Percentiles rank a stretch among this genome's conserved stretches.
Evolutionary conservation across 2,329 filamentous ascomycete species (phyloP).

Genomic region (Parasarocladium wereldwijsianum): DNA sequence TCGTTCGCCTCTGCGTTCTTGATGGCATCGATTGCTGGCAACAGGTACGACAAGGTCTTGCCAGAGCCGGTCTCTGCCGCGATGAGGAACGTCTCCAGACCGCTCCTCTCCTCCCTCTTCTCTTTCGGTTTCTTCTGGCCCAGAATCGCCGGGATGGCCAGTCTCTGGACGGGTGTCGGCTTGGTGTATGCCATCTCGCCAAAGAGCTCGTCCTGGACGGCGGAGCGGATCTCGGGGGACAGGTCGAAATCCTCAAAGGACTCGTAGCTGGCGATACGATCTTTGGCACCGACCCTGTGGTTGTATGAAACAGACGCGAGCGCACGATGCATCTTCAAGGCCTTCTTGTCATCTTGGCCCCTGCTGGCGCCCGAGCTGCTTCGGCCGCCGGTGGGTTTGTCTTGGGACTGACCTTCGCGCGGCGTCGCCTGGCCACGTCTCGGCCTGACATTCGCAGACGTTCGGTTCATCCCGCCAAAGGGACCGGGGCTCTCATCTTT

Average conservation of each 20-base stretch:
- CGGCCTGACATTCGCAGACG: conserved; percentile 24
- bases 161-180: conserved; percentile 78
- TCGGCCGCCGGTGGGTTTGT: no score
- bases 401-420: no score
- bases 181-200: conserved; percentile 58
- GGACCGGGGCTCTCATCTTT: conserved; percentile 30
- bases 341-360: conserved; percentile 39
- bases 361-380: conserved; percentile 7
- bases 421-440: no score
- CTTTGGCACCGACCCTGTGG: conserved; percentile 37
- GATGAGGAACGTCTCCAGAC: conserved; percentile 49
- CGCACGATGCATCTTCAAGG: conserved; percentile 84
- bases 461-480: conserved; percentile 42
- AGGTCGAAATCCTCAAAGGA: conserved; percentile 72
- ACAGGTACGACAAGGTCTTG: conserved; percentile 85
- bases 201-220: conserved; percentile 59
- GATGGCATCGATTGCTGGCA: conserved; percentile 72
- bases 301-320: conserved; percentile 66
- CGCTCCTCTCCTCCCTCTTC: conserved; percentile 21
- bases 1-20: conserved; percentile 60
- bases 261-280: conserved; percentile 50
- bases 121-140: conserved; percentile 24
- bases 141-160: conserved; percentile 74
- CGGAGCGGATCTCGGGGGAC: conserved; percentile 54
- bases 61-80: conserved; percentile 95